A percentile compares a stretch with the other conserved stretches of the same genome.
Conservation (phyloP, 2,329 filamentous ascomycete species). For the Xylaria digitata region DNA sequence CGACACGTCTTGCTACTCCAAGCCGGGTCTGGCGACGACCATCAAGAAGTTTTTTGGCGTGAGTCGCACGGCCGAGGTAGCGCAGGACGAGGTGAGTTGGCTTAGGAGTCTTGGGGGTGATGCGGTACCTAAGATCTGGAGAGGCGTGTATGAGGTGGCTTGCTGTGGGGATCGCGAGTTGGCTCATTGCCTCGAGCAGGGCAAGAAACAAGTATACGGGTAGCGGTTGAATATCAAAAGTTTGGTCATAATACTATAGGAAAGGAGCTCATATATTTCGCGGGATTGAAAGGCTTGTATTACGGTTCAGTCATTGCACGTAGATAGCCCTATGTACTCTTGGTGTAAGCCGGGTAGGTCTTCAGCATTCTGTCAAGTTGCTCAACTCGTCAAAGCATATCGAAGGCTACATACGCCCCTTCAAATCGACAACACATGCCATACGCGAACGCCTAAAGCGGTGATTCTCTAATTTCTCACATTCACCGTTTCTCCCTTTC, state of each 20-base stretch:
- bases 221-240: background rate
- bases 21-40: background rate
- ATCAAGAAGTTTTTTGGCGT: background rate
- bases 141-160: slow-evolving; percentile 39
- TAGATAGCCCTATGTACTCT: background rate
- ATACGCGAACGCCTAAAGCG: background rate
- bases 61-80: slow-evolving; percentile 28
- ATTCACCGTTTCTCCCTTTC: background rate
- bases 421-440: background rate
- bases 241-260: background rate
- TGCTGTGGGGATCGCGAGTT: slow-evolving; percentile 40
- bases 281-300: background rate
- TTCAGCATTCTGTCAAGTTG: background rate
- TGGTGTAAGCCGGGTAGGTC: background rate
- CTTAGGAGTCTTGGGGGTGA: background rate
- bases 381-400: background rate
- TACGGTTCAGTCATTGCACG: background rate
- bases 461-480: background rate
- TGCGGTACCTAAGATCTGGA: slow-evolving; percentile 28
- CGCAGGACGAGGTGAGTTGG: slow-evolving; percentile 36
- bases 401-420: background rate
- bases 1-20: slow-evolving; percentile 40
- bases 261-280: background rate
- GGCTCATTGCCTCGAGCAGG: slow-evolving; percentile 24
- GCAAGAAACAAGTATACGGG: background rate